Evolutionary conservation across 106 monocot genomes (phyloP).

Genomic region (Dendrobium nobile): DNA sequence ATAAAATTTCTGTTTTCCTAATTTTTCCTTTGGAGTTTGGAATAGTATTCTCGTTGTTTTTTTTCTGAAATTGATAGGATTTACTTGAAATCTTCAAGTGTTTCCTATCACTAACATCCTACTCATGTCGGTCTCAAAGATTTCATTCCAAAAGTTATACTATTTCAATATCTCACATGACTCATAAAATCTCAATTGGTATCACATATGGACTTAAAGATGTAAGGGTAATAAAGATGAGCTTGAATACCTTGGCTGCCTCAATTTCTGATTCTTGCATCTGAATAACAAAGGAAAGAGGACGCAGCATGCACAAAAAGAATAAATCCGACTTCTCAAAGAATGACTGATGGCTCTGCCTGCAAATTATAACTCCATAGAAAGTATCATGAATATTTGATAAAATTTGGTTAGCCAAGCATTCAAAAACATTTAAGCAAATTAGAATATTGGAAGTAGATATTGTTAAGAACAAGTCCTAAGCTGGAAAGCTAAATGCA

Average conservation of each 20-base stretch:
- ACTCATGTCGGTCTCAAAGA: too few species aligned
- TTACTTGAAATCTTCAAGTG: too few species aligned
- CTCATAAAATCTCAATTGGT: too few species aligned
- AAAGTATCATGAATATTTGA: background rate
- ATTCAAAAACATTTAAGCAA: background rate
- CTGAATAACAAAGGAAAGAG: constrained; percentile 72
- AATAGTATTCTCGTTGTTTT: too few species aligned
- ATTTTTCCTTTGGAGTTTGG: too few species aligned
- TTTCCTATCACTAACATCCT: too few species aligned
- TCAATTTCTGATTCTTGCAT: constrained; percentile 92
- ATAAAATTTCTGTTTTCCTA: too few species aligned
- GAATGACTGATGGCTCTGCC: constrained; percentile 80
- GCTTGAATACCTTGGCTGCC: constrained; percentile 56
- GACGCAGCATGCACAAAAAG: constrained; percentile 72
- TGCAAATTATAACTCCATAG: constrained; percentile 23
- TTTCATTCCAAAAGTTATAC: too few species aligned
- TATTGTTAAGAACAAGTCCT: background rate
- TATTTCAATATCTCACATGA: too few species aligned
- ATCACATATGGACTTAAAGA: too few species aligned
- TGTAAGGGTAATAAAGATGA: background rate
- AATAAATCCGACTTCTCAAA: constrained; percentile 93
- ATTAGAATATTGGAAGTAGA: background rate
- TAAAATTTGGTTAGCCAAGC: background rate
- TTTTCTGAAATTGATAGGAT: too few species aligned
- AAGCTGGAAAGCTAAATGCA: too few species aligned